These are phyloP conservation scores for Pichia sp. DNA, from an alignment of 1,139 yeast genomes.

Conservation along the genomic window DNA sequence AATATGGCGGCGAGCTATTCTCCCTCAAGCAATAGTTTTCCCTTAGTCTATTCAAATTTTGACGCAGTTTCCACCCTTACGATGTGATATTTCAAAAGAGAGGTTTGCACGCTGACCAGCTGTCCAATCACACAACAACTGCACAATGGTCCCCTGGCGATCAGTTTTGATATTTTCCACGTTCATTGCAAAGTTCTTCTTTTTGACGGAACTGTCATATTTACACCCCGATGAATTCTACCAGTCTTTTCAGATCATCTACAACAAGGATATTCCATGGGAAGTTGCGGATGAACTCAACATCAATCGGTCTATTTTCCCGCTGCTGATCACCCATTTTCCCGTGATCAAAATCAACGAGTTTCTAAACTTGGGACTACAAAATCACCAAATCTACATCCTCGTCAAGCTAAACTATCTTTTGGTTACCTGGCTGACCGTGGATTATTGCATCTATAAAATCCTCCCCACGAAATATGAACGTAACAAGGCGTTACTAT, in stretches of 20 bases:
- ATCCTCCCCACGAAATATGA: conserved; percentile 54
- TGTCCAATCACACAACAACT: no score
- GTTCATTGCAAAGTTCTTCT: conserved; percentile 28
- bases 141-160: conserved; percentile 18
- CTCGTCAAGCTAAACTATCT: conserved; percentile 51
- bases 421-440: conserved; percentile 39
- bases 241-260: conserved; percentile 73
- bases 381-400: conserved; percentile 45
- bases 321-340: conserved; percentile 61
- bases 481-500: conserved; percentile 53
- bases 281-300: conserved; percentile 47
- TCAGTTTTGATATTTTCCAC: conserved; percentile 31
- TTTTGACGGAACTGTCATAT: conserved; percentile 70
- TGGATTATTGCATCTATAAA: conserved; percentile 43
- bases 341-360: conserved; percentile 42
- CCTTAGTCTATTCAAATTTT: no score
- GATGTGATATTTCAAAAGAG: no score
- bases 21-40: no score
- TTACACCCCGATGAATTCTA: conserved; percentile 98
- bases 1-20: no score
- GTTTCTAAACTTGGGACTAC: conserved; percentile 16
- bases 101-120: no score
- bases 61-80: no score
- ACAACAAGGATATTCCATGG: conserved; percentile 68
- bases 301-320: conserved; percentile 71